phyloP scores from a whole-genome alignment of 2,329 filamentous ascomycete species.

The Diaporthe sp. region DNA sequence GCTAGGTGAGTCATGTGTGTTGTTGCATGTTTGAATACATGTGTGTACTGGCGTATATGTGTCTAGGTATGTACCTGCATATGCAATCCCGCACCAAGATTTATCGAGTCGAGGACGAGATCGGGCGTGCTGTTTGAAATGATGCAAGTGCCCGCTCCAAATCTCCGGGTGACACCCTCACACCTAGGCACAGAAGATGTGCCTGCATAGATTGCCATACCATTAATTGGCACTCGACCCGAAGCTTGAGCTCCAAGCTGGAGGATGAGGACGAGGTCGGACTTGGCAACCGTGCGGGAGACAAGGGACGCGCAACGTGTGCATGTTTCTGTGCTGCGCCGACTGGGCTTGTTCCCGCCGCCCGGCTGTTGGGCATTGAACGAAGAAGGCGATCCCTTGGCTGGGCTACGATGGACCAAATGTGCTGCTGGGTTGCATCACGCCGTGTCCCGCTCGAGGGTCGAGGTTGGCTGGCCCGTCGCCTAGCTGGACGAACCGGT shows the following conservation, averaged over 20 bases:
- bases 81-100: neutral
- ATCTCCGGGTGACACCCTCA: neutral
- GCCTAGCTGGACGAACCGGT: conserved; percentile 22
- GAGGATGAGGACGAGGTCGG: neutral
- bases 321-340: neutral
- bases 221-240: neutral
- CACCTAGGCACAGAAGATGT: neutral
- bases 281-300: neutral
- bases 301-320: neutral
- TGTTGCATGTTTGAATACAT: neutral
- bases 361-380: neutral
- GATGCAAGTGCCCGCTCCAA: neutral
- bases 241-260: neutral
- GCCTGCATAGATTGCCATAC: neutral
- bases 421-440: neutral
- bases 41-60: neutral
- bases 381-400: neutral
- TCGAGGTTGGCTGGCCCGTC: neutral
- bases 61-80: neutral
- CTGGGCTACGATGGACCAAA: neutral
- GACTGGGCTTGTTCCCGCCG: neutral
- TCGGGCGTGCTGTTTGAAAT: neutral
- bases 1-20: neutral
- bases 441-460: neutral
- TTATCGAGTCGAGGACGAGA: neutral